phyloP scores from a whole-genome alignment of 108 stramenopile species.

The Conticribra guillardii region DNA sequence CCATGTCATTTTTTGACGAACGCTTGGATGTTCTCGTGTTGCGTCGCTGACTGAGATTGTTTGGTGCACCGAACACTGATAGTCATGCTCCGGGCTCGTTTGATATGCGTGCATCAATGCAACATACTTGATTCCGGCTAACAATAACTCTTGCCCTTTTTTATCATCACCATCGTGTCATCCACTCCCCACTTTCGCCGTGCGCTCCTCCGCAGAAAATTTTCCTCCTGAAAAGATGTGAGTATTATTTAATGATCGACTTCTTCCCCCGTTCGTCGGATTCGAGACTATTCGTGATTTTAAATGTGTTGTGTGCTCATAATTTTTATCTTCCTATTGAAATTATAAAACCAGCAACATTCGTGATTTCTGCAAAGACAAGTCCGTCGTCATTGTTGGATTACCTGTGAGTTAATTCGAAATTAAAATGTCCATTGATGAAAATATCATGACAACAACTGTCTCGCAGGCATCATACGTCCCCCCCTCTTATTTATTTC shows the following conservation, averaged over 20 bases:
- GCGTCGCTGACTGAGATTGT: not conserved
- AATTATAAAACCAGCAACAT: constrained; percentile 37
- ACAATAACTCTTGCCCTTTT: too few relatives aligned
- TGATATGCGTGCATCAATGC: too few relatives aligned
- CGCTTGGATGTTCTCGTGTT: not conserved
- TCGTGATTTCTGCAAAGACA: constrained; percentile 50
- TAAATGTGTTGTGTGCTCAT: not conserved
- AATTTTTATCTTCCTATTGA: not conserved
- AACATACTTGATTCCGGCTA: too few relatives aligned
- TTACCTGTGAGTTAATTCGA: constrained; percentile 59
- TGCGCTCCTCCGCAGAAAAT: constrained; percentile 30
- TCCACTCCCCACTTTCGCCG: too few relatives aligned
- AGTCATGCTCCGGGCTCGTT: too few relatives aligned
- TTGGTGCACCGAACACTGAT: too few relatives aligned
- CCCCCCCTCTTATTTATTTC: not conserved
- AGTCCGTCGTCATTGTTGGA: constrained; percentile 66
- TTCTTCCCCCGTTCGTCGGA: too few relatives aligned
- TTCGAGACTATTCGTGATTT: too few relatives aligned
- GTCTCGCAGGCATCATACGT: too few relatives aligned
- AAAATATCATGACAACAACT: too few relatives aligned
- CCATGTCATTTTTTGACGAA: not conserved
- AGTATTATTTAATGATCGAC: not conserved
- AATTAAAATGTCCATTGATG: too few relatives aligned
- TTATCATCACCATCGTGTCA: too few relatives aligned
- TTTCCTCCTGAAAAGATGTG: constrained; percentile 44